Base-by-base conservation (phyloP, 306 rosid species). In the Quercus wislizeni region DNA sequence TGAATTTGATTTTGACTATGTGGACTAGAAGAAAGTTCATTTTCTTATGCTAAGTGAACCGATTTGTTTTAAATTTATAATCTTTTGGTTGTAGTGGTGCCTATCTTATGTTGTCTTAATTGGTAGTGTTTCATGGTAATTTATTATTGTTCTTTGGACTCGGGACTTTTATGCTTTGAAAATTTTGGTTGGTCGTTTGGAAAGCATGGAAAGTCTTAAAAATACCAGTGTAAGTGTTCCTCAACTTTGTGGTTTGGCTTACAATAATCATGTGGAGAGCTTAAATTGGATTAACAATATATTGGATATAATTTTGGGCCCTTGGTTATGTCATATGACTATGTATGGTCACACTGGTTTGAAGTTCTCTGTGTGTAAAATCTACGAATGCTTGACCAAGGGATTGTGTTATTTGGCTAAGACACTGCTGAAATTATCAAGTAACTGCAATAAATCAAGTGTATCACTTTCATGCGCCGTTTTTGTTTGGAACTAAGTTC, bases 91-190 rank as follows among this genome's bases (percentile, higher is more conserved):
- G 51, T 78, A 17, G 64, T 31, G 68, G 1, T 72, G 70, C 33
- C 23, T 75, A 78, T 33, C 57, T 76, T 76, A 13, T 74, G 21
- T 9, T 72, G 11, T 31, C 5, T 31, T 15, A 4, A 4, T 14
- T 30, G 5, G 19, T 13, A 28, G n/a, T 31, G 35, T 49, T 25
- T 10, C 20, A 23, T 3, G 21, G 18, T 18, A 33, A 61, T 61
- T 73, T 20, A 21, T 59, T 74, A 62, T 73, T 81, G 74, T 74
- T 17, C 55, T 77, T 62, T 2, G 46, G 21, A 14, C 17, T 41
- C 33, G 54, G 30, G 38, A 17, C 75, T 55, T 23, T 4, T 54
- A 72, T 55, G 31, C 9, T 43, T 54, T 27, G 9, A 41, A 57
- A 80, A 23, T 64, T 49, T 12, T 49, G 14, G 3, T 5, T 7